A percentile compares a stretch with the other conserved stretches of the same genome.
phyloP scores from a whole-genome alignment of 140 eudicot genomes.

The Cichorium intybus region DNA sequence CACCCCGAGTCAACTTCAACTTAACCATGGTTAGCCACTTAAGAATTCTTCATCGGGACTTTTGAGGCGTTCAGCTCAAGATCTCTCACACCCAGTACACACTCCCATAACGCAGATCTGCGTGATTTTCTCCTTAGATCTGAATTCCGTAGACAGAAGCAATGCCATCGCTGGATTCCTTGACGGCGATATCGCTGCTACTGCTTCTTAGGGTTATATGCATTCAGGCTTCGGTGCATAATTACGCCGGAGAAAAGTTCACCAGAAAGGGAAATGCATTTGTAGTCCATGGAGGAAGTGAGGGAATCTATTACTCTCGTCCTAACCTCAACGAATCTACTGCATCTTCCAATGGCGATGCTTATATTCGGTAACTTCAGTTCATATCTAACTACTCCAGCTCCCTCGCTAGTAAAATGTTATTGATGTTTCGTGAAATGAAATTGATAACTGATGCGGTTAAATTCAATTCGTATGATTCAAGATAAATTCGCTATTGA shows the following conservation, averaged over 20 bases:
- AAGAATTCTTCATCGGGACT: conserved; percentile 6
- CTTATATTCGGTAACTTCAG: conserved; percentile 64
- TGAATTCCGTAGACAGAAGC: conserved; percentile 12
- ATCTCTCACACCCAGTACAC: conserved; percentile 9
- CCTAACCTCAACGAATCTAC: conserved; percentile 38
- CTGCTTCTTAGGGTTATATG: not conserved
- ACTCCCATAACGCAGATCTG: conserved; percentile 18
- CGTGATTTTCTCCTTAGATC: conserved; percentile 13
- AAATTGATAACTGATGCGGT: conserved; percentile 2
- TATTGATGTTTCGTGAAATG: conserved; percentile 6
- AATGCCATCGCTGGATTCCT: conserved; percentile 29
- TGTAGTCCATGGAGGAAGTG: conserved; percentile 92
- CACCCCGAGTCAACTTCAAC: conserved; percentile 24
- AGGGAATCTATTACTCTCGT: conserved; percentile 77
- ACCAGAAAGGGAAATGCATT: conserved; percentile 79
- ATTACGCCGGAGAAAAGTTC: conserved; percentile 59
- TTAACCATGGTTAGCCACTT: conserved; percentile 32
- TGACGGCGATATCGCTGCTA: conserved; percentile 18
- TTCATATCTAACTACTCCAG: not conserved
- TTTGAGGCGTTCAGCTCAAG: conserved; percentile 3
- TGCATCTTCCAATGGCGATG: conserved; percentile 55
- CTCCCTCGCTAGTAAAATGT: not conserved
- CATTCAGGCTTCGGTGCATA: conserved; percentile 72
- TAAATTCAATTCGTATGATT: not conserved
- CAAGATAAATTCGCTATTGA: not conserved